phyloP scores from a whole-genome alignment of 2,329 filamentous ascomycete species.

The Lasiodiplodia sp. region DNA sequence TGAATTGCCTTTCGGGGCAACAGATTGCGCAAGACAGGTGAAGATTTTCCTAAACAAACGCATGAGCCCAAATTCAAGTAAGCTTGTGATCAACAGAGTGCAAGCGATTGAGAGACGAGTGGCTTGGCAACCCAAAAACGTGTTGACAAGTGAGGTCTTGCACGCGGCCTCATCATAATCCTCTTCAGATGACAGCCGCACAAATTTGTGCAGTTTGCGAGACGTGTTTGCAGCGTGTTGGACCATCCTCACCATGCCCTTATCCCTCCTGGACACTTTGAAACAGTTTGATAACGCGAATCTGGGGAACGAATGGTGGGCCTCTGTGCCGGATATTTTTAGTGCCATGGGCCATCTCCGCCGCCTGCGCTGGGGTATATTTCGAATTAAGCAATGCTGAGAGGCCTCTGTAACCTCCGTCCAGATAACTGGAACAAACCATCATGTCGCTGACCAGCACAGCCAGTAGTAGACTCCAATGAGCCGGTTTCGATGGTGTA shows the following conservation, averaged over 20 bases:
- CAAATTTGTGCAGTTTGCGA: background rate
- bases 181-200: background rate
- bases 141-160: too few relatives aligned
- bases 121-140: too few relatives aligned
- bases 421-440: too few relatives aligned
- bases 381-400: background rate
- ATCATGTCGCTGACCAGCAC: background rate
- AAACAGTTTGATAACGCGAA: background rate
- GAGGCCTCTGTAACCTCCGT: background rate
- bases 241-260: background rate
- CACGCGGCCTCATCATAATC: background rate
- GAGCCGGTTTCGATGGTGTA: background rate
- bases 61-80: too few relatives aligned
- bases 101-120: too few relatives aligned
- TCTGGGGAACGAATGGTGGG: background rate
- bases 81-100: too few relatives aligned
- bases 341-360: background rate
- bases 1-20: background rate
- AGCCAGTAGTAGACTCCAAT: too few relatives aligned
- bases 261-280: background rate
- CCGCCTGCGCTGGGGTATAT: background rate
- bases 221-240: background rate
- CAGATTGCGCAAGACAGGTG: background rate
- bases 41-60: too few relatives aligned
- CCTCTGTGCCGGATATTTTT: conserved; percentile 2